Evolutionary conservation across 1,284 basidiomycete species (phyloP).

Genomic region (Lentinula novae-zelandiae): DNA sequence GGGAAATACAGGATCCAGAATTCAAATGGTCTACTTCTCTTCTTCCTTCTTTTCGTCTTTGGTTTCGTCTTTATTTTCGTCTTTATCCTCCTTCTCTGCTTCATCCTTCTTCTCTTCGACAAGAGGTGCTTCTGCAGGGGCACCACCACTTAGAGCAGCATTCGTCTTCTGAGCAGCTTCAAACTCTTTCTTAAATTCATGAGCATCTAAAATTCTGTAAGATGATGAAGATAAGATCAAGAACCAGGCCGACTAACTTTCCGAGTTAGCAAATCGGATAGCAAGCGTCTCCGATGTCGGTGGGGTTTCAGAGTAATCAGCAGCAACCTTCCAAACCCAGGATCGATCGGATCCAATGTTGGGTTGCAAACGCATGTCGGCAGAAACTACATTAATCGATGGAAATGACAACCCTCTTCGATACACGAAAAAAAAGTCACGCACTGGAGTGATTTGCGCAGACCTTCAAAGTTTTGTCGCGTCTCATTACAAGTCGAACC

Average conservation of each 20-base stretch:
- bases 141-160: constrained; percentile 34
- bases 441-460: constrained; percentile 97
- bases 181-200: constrained; percentile 84
- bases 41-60: not conserved
- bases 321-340: constrained; percentile 98
- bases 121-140: constrained; percentile 24
- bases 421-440: constrained; percentile 32
- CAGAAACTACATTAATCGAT: constrained; percentile 54
- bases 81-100: constrained; percentile 23
- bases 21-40: not conserved
- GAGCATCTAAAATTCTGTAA: constrained; percentile 61
- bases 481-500: constrained; percentile 96
- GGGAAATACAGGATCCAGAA: not conserved
- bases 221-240: constrained; percentile 12
- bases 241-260: constrained; percentile 68
- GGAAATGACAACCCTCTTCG: constrained; percentile 1
- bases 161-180: constrained; percentile 82
- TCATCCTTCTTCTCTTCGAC: constrained; percentile 23
- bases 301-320: constrained; percentile 90
- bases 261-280: constrained; percentile 96
- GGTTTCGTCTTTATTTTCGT: constrained; percentile 4
- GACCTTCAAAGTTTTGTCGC: constrained; percentile 99
- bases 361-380: constrained; percentile 93
- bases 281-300: constrained; percentile 93
- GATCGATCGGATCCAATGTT: constrained; percentile 99